A percentile compares a stretch with the other conserved stretches of the same genome.
Evolutionary conservation across 2,329 filamentous ascomycete species (phyloP).

Genomic region (Sclerotinia trifoliorum): DNA sequence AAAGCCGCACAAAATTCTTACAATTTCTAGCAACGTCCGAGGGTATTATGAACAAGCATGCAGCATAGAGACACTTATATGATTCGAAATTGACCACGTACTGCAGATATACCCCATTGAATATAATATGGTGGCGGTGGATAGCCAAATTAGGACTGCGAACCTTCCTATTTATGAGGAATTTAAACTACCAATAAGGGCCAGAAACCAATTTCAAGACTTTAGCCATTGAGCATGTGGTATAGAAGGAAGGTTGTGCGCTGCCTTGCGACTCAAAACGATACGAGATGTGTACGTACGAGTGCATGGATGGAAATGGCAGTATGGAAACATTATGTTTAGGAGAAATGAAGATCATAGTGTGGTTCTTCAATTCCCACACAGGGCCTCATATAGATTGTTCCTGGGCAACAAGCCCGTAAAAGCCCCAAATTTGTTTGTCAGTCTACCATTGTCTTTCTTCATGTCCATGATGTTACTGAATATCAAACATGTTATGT

Average conservation of each 20-base stretch:
- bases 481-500: not conserved
- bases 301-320: not conserved
- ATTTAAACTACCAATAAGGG: not conserved
- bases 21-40: not conserved
- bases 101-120: not conserved
- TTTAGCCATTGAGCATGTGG: not conserved
- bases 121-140: not conserved
- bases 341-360: not conserved
- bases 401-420: not conserved
- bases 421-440: not conserved
- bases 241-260: not conserved
- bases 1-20: not conserved
- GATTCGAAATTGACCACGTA: not conserved
- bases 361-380: not conserved
- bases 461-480: not conserved
- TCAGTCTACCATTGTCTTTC: not conserved
- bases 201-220: not conserved
- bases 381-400: not conserved
- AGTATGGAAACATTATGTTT: not conserved
- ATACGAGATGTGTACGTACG: too few relatives aligned
- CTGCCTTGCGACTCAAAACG: not conserved
- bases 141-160: not conserved
- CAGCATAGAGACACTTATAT: not conserved
- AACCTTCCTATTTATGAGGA: not conserved
- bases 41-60: not conserved